Conservation (phyloP, 2,329 filamentous ascomycete species). For the Cucurbitaria berberidis region DNA sequence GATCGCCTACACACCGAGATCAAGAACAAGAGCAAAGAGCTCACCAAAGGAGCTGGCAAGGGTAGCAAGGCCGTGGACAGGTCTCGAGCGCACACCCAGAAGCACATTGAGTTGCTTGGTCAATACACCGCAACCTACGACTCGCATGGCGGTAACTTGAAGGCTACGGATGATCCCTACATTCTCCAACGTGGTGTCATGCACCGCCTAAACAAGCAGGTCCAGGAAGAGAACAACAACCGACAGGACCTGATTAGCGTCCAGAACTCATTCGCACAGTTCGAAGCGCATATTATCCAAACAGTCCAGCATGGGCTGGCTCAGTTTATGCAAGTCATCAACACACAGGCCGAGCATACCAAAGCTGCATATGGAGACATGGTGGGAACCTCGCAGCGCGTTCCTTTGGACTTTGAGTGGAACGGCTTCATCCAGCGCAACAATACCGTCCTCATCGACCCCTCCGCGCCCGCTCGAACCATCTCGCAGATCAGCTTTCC, state of each 20-base stretch:
- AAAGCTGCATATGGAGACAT: constrained; percentile 85
- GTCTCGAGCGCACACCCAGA: constrained; percentile 83
- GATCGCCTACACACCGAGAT: constrained; percentile 93
- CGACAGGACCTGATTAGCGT: constrained; percentile 87
- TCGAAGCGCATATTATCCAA: constrained; percentile 84
- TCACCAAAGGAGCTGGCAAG: constrained; percentile 80
- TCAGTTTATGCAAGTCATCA: constrained; percentile 81
- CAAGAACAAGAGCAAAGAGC: constrained; percentile 94
- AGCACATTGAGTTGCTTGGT: constrained; percentile 92
- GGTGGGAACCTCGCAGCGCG: constrained; percentile 73
- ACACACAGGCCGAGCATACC: constrained; percentile 80
- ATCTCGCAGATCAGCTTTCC: constrained; percentile 80
- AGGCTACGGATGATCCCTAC: constrained; percentile 83
- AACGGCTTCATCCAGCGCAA: constrained; percentile 78
- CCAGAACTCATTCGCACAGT: constrained; percentile 87
- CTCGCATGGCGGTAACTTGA: constrained; percentile 73
- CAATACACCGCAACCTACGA: constrained; percentile 84
- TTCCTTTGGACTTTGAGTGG: constrained; percentile 91
- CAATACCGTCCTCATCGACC: constrained; percentile 75
- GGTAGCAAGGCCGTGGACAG: constrained; percentile 91
- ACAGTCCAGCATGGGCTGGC: constrained; percentile 83
- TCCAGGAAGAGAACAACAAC: constrained; percentile 95
- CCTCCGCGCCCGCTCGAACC: constrained; percentile 73
- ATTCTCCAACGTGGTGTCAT: constrained; percentile 80
- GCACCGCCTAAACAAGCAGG: constrained; percentile 86